Evolutionary conservation across 768 basidiomycete genomes (phyloP), one percentile per base, ranked within the genome.

Genomic region (Chalciporus piperatus): DNA sequence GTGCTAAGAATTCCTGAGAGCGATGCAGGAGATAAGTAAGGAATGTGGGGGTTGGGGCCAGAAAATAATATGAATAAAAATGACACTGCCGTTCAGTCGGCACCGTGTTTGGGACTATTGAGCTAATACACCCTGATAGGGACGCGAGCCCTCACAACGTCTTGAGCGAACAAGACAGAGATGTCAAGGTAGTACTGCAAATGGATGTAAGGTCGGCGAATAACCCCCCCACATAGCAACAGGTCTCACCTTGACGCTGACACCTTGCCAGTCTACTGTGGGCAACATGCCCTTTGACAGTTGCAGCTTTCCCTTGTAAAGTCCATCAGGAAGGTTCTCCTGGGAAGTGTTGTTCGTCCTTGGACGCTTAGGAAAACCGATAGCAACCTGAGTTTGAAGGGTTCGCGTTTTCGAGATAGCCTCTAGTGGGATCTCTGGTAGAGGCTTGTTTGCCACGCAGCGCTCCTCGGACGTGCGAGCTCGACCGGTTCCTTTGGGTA

Each of bases 301-400:
- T 27, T 71, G 64, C 27, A 89, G 70, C 50, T 78, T 79, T 45
- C 79, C 76, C 61, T 84, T 85, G 58, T 77, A 80, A 2, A 89
- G 73, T 12, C 87, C 87, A 60, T 89, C 85, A 1, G 87, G 87
- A 28, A 85, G 73, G 16, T 75, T 60, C 8, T 72, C 67, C 39
- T 78, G 74, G 3, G 78, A 70, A 10, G 3, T 78, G 76, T 59
- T 81, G 79, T 37, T 64, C 54, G 65, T 66, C 45, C 70, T 67
- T 9, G 85, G 84, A 16, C 85, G 80, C 56, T 87, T 89, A 16
- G 84, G 83, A 57, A 89, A 89, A 2, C 87, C 87, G 41, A 85
- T 77, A 45, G 71, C 78, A 40, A 89, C 73, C 72, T 65, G 45
- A 68, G 64, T 59, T 62, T 73, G 43, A 58, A 66, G 23, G 55